A percentile compares a stretch with the other conserved stretches of the same genome.
Evolutionary conservation across 2,329 filamentous ascomycete species (phyloP).

Genomic region (Cladosporium sphaerospermum): DNA sequence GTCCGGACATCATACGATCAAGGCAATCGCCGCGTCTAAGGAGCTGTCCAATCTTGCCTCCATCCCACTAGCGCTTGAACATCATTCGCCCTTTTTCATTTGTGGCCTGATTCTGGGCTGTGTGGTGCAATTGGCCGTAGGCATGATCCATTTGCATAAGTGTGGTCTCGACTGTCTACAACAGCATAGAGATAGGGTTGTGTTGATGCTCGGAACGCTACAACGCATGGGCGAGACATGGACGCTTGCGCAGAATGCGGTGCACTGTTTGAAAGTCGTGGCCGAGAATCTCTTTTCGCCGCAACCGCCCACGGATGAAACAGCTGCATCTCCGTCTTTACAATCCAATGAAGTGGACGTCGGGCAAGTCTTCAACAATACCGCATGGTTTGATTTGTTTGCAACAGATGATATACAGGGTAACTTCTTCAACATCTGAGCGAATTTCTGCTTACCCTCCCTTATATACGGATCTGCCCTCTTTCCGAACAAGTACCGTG

Average conservation of each 20-base stretch:
- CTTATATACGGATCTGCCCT: neutral
- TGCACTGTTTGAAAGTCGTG: conserved; percentile 70
- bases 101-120: conserved; percentile 73
- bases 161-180: conserved; percentile 53
- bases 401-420: neutral
- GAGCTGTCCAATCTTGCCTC: conserved; percentile 70
- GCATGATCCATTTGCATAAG: conserved; percentile 45
- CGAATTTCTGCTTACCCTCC: neutral
- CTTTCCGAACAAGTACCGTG: neutral
- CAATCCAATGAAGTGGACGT: neutral
- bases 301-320: neutral
- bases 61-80: conserved; percentile 62
- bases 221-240: conserved; percentile 63
- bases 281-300: conserved; percentile 54
- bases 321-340: neutral
- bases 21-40: conserved; percentile 72
- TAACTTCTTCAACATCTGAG: neutral
- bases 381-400: neutral
- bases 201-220: conserved; percentile 71
- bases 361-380: neutral
- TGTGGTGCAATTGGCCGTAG: conserved; percentile 75
- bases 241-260: conserved; percentile 63
- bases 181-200: conserved; percentile 62
- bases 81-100: conserved; percentile 78
- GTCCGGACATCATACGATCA: conserved; percentile 55